Evolutionary conservation across 2,329 filamentous ascomycete species (phyloP), one percentile per base, ranked within the genome.

Genomic region (Pseudogymnoascus sp.): DNA sequence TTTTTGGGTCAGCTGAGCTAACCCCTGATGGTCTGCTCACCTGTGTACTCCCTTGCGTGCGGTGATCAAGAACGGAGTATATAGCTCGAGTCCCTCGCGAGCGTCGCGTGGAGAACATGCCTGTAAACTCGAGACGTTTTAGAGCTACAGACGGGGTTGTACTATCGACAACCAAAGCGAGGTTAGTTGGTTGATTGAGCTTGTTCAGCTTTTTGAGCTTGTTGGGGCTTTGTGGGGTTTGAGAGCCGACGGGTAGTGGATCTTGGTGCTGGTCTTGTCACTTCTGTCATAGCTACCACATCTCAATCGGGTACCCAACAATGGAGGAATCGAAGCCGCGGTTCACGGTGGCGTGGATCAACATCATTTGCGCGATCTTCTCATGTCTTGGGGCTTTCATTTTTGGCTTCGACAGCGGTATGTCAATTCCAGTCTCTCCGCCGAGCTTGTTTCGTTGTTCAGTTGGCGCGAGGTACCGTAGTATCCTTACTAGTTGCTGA

Each of bases 261-360:
- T 19, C 12, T 56, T 16, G 28, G 4, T 50, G 22, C 16, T 10
- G 16, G 12, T 19, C n/a, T 19, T 41, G 33, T 41, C 59, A 38
- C 59, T 6, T 4, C 19, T 24, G 8, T 31, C 50, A 19, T 8
- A 31, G 12, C n/a, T 35, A 62, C 28, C 11, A 24, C 40, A 53
- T 5, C 38, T 33, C 26, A 50, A n/a, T 26, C 19, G 22, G 24
- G 14, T 19, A 19, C 38, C n/a, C 40, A 28, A 56, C 31, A 19
- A 53, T 50, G 22, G 37, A 61, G 5, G 41, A 62, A 16, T 31
- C 60, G 35, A 62, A 62, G 60, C 60, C 60, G 26, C 24, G 26
- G 35, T 62, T 62, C 26, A 53, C 41, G 35, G 60, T 62, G 22
- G 60, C 41, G 40, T 62, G 60, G 60, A 62, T 62, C 28, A 62